A percentile compares a stretch with the other conserved stretches of the same genome.
These are phyloP conservation scores for Euptelea pleiosperma DNA, from an alignment of 164 flowering plant species.

Conservation along the genomic window DNA sequence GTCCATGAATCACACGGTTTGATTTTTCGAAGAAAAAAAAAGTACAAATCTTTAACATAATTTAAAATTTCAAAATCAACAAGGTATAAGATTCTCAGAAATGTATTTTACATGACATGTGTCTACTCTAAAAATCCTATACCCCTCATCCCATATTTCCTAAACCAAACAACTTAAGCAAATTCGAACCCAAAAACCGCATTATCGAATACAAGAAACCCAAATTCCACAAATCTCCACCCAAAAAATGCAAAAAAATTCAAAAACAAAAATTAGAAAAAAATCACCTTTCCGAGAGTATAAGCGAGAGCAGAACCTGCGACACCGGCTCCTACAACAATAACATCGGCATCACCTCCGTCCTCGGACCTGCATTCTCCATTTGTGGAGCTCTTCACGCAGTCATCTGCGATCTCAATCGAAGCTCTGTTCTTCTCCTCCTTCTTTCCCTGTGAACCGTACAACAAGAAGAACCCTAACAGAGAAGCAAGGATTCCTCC, in stretches of 20 bases:
- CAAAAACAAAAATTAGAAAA: neutral
- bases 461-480: conserved; percentile 9
- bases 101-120: too few species aligned
- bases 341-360: conserved; percentile 40
- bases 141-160: too few species aligned
- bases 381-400: neutral
- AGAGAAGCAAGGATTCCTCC: conserved; percentile 24
- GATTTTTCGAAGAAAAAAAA: too few species aligned
- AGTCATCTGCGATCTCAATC: neutral
- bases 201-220: neutral
- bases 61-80: too few species aligned
- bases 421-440: conserved; percentile 4
- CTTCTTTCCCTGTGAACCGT: neutral
- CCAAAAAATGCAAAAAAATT: neutral
- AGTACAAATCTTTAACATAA: too few species aligned
- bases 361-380: conserved; percentile 32
- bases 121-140: too few species aligned
- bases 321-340: conserved; percentile 94
- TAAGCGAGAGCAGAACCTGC: conserved; percentile 90
- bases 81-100: too few species aligned
- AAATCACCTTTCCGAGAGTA: conserved; percentile 78
- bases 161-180: too few species aligned
- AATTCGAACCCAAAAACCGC: too few species aligned
- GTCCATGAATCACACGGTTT: too few species aligned
- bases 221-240: neutral